These are phyloP conservation scores for Diutina sp. DNA, from an alignment of 1,139 yeast genomes.

Conservation along the genomic window DNA sequence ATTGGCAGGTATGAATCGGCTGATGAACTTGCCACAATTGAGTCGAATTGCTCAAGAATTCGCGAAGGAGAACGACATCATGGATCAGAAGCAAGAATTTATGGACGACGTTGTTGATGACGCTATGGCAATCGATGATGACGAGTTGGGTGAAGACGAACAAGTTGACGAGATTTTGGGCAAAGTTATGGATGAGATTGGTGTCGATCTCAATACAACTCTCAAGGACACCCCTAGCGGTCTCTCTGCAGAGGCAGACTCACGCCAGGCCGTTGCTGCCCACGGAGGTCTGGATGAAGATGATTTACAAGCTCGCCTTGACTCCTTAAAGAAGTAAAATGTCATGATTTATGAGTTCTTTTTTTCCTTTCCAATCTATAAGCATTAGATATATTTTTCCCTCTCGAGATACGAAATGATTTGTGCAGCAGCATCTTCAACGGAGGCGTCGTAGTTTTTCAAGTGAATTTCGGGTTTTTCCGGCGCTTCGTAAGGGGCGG, in stretches of 20 bases:
- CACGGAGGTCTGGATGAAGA: conserved; percentile 43
- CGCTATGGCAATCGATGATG: conserved; percentile 78
- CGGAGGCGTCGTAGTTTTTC: conserved; percentile 52
- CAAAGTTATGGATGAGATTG: conserved; percentile 91
- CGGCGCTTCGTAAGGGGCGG: conserved; percentile 95
- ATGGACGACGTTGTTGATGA: conserved; percentile 98
- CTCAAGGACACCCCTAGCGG: conserved; percentile 59
- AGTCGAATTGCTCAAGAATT: conserved; percentile 90
- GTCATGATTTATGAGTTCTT: background rate
- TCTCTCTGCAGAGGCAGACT: conserved; percentile 14
- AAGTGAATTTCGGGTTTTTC: conserved; percentile 71
- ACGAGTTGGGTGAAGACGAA: conserved; percentile 55
- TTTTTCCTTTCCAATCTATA: background rate
- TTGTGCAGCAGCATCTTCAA: conserved; percentile 70
- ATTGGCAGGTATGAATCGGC: conserved; percentile 74
- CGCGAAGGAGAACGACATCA: conserved; percentile 84
- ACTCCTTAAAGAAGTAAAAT: conserved; percentile 54
- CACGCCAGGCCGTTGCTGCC: conserved; percentile 7
- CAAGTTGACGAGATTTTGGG: conserved; percentile 89
- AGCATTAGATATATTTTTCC: conserved; percentile 32
- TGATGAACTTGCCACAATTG: conserved; percentile 83
- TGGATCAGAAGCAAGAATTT: conserved; percentile 98
- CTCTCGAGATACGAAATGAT: conserved; percentile 57
- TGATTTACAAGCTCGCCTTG: conserved; percentile 80
- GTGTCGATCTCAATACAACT: conserved; percentile 66